A percentile compares a stretch with the other conserved stretches of the same genome.
Conservation (phyloP, 2,329 filamentous ascomycete species). For the Aureobasidium sp. region DNA sequence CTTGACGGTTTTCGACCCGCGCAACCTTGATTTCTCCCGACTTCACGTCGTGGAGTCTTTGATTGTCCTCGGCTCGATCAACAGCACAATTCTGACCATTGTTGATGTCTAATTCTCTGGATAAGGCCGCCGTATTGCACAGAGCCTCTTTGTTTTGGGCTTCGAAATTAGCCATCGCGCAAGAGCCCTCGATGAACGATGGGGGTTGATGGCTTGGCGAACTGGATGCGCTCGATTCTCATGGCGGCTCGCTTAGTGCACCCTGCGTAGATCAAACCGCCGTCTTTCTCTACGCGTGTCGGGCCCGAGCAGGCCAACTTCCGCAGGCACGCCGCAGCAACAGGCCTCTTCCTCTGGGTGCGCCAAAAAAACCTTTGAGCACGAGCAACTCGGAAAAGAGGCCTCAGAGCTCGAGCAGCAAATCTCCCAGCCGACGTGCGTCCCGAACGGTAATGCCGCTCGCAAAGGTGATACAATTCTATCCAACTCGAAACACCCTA, state of each 20-base stretch:
- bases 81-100: neutral
- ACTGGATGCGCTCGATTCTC: conserved; percentile 2
- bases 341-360: conserved; percentile 3
- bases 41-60: conserved; percentile 7
- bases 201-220: conserved; percentile 16
- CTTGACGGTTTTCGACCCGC: neutral
- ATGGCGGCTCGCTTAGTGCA: conserved; percentile 16
- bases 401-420: conserved; percentile 12
- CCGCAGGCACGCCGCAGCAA: conserved; percentile 12
- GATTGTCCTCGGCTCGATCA: neutral
- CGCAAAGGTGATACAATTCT: neutral
- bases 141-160: neutral
- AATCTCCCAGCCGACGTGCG: conserved; percentile 6
- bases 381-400: conserved; percentile 13
- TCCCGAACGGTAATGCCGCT: conserved; percentile 10
- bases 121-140: neutral
- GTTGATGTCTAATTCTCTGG: neutral
- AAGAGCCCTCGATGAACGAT: conserved; percentile 9
- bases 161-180: conserved; percentile 7
- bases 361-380: conserved; percentile 1
- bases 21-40: conserved; percentile 4
- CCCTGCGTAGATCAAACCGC: conserved; percentile 17
- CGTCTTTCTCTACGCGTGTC: conserved; percentile 8
- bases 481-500: conserved; percentile 7
- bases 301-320: conserved; percentile 13